Evolutionary conservation across 2,329 filamentous ascomycete genomes (phyloP).

Genomic region (Ophiostoma sp.): DNA sequence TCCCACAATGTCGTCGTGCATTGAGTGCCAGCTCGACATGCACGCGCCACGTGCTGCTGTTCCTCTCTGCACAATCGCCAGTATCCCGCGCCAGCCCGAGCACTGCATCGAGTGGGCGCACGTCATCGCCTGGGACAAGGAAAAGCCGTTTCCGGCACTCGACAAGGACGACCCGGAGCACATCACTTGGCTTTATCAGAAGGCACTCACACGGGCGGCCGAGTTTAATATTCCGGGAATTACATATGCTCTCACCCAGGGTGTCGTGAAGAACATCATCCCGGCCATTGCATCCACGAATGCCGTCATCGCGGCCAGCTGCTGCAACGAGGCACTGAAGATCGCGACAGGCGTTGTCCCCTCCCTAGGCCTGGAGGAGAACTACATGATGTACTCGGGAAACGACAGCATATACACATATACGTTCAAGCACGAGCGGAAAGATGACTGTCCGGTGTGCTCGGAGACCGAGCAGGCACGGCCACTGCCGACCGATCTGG

Average conservation of each 20-base stretch:
- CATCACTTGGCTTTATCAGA: slow-evolving; percentile 92
- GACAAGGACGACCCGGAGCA: slow-evolving; percentile 97
- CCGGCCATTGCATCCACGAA: slow-evolving; percentile 97
- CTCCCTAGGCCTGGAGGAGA: slow-evolving; percentile 68
- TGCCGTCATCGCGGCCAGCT: slow-evolving; percentile 89
- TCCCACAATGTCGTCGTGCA: slow-evolving; percentile 88
- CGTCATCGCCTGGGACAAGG: slow-evolving; percentile 91
- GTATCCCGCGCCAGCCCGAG: slow-evolving; percentile 92
- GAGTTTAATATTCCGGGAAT: slow-evolving; percentile 91
- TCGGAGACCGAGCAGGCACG: slow-evolving; percentile 64
- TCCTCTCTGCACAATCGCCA: slow-evolving; percentile 91
- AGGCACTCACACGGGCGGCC: slow-evolving; percentile 70
- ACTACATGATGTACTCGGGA: slow-evolving; percentile 99
- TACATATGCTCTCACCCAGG: slow-evolving; percentile 92
- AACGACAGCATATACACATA: slow-evolving; percentile 96
- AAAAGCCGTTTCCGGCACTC: slow-evolving; percentile 74
- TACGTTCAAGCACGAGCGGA: slow-evolving; percentile 92
- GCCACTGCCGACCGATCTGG: slow-evolving; percentile 64
- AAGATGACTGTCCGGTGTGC: slow-evolving; percentile 91
- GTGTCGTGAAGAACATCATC: slow-evolving; percentile 98
- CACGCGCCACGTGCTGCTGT: slow-evolving; percentile 96
- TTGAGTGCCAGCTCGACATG: slow-evolving; percentile 98
- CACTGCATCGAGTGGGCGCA: slow-evolving; percentile 99
- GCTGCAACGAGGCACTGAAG: slow-evolving; percentile 96
- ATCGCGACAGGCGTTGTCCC: slow-evolving; percentile 79